A percentile compares a stretch with the other conserved stretches of the same genome.
phyloP scores from a whole-genome alignment of 2,329 filamentous ascomycete species.

The Colletotrichum magnum region DNA sequence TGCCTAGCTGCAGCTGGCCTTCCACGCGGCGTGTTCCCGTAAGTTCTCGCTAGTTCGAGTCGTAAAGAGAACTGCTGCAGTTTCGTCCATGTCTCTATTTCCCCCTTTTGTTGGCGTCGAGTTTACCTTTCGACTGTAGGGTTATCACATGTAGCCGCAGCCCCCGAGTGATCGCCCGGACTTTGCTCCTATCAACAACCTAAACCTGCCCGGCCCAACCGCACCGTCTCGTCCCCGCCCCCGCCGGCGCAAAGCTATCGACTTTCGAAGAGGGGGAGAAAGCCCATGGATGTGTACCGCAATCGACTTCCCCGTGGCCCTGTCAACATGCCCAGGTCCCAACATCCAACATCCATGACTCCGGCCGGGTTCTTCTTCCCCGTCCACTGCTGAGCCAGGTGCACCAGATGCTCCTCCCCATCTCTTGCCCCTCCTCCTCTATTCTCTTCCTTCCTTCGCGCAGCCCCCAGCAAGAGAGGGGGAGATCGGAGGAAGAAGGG shows the following conservation, averaged over 20 bases:
- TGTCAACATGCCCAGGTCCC: conserved; percentile 16
- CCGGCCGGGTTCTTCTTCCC: conserved; percentile 5
- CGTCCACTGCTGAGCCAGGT: conserved; percentile 25
- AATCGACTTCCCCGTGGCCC: conserved; percentile 27
- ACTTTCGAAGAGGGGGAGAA: not conserved
- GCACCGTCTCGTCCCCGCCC: conserved; percentile 35
- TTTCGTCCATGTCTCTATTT: too few species aligned
- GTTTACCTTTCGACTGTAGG: too few species aligned
- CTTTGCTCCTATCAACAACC: conserved; percentile 21
- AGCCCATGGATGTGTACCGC: conserved; percentile 18
- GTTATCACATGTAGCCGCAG: not conserved
- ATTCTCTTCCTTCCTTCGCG: conserved; percentile 7
- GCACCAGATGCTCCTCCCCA: conserved; percentile 18
- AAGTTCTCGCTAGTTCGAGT: not conserved
- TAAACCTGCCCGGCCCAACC: not conserved
- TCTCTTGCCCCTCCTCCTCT: conserved; percentile 12
- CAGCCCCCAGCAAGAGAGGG: conserved; percentile 9
- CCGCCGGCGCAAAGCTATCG: conserved; percentile 31
- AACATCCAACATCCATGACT: conserved; percentile 5
- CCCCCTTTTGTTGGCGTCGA: too few species aligned
- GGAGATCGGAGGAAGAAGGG: conserved; percentile 16
- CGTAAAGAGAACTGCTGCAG: not conserved
- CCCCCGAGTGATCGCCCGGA: conserved; percentile 11
- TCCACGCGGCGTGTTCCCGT: conserved; percentile 2
- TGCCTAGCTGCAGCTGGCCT: conserved; percentile 19